phyloP scores from a whole-genome alignment of 2,329 filamentous ascomycete species.

The Xylaria sp. region DNA sequence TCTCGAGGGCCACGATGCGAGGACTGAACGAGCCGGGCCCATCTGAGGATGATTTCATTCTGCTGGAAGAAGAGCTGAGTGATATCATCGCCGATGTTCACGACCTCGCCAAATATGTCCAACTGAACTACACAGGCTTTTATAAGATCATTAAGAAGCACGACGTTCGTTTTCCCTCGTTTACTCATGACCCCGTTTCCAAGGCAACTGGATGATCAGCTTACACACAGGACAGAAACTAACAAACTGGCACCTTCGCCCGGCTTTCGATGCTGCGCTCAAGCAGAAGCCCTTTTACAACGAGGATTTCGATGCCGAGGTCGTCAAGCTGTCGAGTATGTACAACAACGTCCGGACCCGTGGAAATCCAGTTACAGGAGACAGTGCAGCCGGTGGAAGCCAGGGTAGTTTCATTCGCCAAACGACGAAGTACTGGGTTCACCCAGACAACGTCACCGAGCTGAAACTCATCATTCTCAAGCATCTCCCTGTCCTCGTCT shows the following conservation, averaged over 20 bases:
- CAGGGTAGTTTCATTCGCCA: conserved; percentile 96
- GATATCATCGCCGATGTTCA: conserved; percentile 98
- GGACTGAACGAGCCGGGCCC: conserved; percentile 55
- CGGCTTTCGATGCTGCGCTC: conserved; percentile 90
- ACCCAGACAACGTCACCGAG: conserved; percentile 96
- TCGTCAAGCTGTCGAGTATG: conserved; percentile 88
- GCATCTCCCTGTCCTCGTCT: conserved; percentile 93
- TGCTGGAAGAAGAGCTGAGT: conserved; percentile 89
- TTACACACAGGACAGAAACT: conserved; percentile 61
- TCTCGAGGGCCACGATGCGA: conserved; percentile 63
- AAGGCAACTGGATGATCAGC: not conserved
- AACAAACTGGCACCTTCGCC: conserved; percentile 87
- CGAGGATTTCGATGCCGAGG: conserved; percentile 95
- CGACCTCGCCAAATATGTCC: conserved; percentile 95
- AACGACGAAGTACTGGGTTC: conserved; percentile 99
- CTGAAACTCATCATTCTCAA: conserved; percentile 96
- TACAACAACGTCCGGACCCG: conserved; percentile 93
- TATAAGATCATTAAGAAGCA: conserved; percentile 99
- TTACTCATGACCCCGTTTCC: not conserved
- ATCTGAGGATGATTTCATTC: conserved; percentile 86
- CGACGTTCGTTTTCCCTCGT: conserved; percentile 57
- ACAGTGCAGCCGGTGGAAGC: conserved; percentile 81
- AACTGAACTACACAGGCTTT: conserved; percentile 97
- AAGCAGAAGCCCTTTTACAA: conserved; percentile 98
- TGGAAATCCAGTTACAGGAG: conserved; percentile 86